Evolutionary conservation across 495 filamentous ascomycete genomes (phyloP).

Genomic region (Xylaria palmicola): DNA sequence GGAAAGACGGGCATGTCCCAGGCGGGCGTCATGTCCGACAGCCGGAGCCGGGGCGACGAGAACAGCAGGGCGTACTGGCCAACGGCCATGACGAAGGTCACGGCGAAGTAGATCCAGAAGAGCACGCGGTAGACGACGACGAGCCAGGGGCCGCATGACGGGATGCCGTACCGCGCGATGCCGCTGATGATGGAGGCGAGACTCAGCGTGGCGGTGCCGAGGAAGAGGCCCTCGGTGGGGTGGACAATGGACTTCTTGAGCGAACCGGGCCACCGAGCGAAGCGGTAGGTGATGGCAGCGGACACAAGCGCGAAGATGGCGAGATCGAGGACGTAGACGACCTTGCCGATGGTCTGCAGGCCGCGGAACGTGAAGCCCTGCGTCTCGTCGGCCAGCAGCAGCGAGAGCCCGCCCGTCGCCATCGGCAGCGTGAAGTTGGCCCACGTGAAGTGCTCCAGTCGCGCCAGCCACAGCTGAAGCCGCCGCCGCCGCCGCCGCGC

Average conservation of each 20-base stretch:
- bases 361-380: conserved; percentile 53
- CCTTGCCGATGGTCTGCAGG: conserved; percentile 56
- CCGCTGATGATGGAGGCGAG: conserved; percentile 61
- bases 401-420: conserved; percentile 64
- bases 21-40: conserved; percentile 49
- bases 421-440: conserved; percentile 68
- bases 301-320: conserved; percentile 56
- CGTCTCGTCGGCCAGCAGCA: conserved; percentile 58
- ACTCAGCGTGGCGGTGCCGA: conserved; percentile 66
- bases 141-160: conserved; percentile 40
- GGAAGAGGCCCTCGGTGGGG: conserved; percentile 64
- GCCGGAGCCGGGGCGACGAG: conserved; percentile 36
- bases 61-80: conserved; percentile 55
- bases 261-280: conserved; percentile 51
- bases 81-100: conserved; percentile 44
- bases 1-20: conserved; percentile 60
- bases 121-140: conserved; percentile 38
- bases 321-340: conserved; percentile 63
- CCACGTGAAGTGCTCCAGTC: conserved; percentile 70
- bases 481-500: too few species aligned
- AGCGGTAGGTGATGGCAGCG: conserved; percentile 54
- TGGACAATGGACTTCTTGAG: conserved; percentile 57
- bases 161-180: conserved; percentile 58
- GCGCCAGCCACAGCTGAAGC: conserved; percentile 23
- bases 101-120: conserved; percentile 55